Base-by-base conservation (phyloP, 352 stramenopile genomes). In the Saprolegnia diclina region DNA sequence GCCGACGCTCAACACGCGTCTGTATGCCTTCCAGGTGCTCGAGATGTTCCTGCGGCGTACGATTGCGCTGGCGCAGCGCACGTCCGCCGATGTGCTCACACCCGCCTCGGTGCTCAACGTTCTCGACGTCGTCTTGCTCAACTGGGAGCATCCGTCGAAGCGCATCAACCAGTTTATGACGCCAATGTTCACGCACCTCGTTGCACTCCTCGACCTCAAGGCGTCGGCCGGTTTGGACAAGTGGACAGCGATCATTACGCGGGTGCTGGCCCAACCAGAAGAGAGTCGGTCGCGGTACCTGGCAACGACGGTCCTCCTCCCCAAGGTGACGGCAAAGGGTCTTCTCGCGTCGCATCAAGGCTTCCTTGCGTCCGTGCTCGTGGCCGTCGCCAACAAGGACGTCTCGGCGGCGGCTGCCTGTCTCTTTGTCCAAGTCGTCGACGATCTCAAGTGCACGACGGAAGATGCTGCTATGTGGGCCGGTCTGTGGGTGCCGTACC, bases 121-220 rank as follows among this genome's bases (percentile, higher is more conserved):
- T 26, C 88, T 84, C 19, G 76, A 77, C 53, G 72, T 79, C 0
- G 72, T 94, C 18, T 45, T 94, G 54, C 73, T 91, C 53, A 91
- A 94, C 74, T 94, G 85, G 85, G 85, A 92, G 54, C 85, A 94
- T 61, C 83, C 82, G 42, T 88, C 83, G 19, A 94, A 92, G 74
- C 86, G 86, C 29, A 83, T 94, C 54, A 92, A 94, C 59, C 85
- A 94, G 74, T 92, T 92, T 42, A 92, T 94, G 85, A 76, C 83
- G 64, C 69, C 73, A n/a, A 82, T 94, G 65, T 94, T 94, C 61
- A 76, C 76, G 9, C 82, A 91, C 37, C 79, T 92, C 21, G 81
- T 93, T 21, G 76, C 79, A 57, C 87, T 88, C 64, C 80, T 84
- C 21, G 52, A 59, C 52, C 52, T 59, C 11, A 59, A 59, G 52